Base-by-base conservation (phyloP, 495 filamentous ascomycete species). In the Cercophora sp. region DNA sequence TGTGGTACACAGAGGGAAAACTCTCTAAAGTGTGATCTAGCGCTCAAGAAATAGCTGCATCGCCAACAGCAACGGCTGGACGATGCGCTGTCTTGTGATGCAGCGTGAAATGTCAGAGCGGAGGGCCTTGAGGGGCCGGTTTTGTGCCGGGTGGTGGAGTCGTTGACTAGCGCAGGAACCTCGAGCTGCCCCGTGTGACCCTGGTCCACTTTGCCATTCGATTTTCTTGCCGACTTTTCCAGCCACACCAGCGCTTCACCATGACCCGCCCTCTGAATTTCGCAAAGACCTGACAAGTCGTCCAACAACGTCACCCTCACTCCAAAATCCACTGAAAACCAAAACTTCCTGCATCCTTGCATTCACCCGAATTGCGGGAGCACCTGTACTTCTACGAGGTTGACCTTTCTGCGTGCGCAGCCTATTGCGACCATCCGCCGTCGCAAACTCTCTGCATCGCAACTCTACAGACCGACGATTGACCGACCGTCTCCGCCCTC, bases 181-280 rank as follows among this genome's bases (percentile, higher is more conserved):
- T 18, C 11, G 22, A 22, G n/a, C 43, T 20, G 27, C 25, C 31
- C 26, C 48, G 15, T 27, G 48, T 26, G 26, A 25, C 35, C 48
- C 35, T 27, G 22, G 36, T 16, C 48, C 15, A 23, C 18, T 25
- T 31, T 36, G 46, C 46, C 29, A 48, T 48, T 37, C 36, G 40
- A 20, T 36, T 51, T 31, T 40, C 47, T 16, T 18, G 16, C 32
- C 41, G 44, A 53, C 48, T 62, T 62, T 66, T 64, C 63, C 63
- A 66, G 61, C 61, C 61, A 66, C 63, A 63, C 52, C 23, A 51
- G 55, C 51, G 34, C 25, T 40, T 48, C 34, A 52, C 24, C 23
- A 45, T 41, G 27, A 19, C 62, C 62, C 61, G 61, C 59, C 58
- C 46, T 55, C 54, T 61, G 58, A 47, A 55, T 64, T 60, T 64